Evolutionary conservation across 768 basidiomycete genomes (phyloP), one percentile per base, ranked within the genome.

Genomic region (Hortiboletus campestris): DNA sequence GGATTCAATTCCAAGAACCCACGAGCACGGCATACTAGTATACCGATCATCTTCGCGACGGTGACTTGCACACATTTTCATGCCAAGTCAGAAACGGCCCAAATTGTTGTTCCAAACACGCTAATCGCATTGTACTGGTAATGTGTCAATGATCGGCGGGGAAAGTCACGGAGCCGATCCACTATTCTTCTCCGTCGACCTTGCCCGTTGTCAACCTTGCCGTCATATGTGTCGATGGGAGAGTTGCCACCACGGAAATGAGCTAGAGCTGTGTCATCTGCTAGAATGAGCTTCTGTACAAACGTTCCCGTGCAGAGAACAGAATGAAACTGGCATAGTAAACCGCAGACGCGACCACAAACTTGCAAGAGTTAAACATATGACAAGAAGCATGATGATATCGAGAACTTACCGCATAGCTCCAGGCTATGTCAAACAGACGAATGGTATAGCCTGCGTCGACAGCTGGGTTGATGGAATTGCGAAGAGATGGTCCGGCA

Each of bases 351-450:
- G 66, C 57, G 5, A 62, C 56, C 22, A 63, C 49, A 16, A 70
- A 70, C 70, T 70, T 44, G 16, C 14, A 39, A 39, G 10, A 17
- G 28, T 1, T 38, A 6, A 42, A 12, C 20, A 22, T 43, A 13
- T 1, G 14, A 29, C 22, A 16, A 31, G 29, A n/a, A 4, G 20
- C 3, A 25, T 16, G 36, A 49, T 20, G 19, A n/a, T n/a, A 5
- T 31, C 6, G 22, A 35, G 17, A 22, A 73, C 84, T 51, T 69
- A 89, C 88, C 52, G 88, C 87, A 63, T 85, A 89, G 17, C 93
- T 65, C 84, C 86, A 94, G 3, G 86, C 81, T 56, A 92, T 78
- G 64, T 88, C 82, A 64, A 86, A 91, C 10, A 90, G 67, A 57
- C 75, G 78, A 2, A 65, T 64, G 2, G 77, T 79, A 32, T 81